Conservation (phyloP, 345 rosid species). For the Eucalyptus paniculata region DNA sequence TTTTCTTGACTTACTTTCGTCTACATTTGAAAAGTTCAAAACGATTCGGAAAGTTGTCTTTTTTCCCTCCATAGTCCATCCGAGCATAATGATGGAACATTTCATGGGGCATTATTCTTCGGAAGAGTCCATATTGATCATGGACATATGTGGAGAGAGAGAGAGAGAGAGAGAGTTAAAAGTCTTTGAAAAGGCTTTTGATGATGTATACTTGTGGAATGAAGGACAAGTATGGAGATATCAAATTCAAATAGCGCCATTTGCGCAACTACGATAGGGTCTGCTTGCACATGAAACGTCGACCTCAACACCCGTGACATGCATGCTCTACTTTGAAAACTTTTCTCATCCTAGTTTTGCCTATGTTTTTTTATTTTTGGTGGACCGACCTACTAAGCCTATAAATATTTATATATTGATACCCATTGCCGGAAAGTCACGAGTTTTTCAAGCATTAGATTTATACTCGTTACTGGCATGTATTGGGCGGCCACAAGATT, state of each 20-base stretch:
- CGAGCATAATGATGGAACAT: not conserved
- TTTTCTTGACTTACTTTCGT: not conserved
- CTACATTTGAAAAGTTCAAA: not conserved
- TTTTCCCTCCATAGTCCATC: not conserved
- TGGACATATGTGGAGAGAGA: not conserved
- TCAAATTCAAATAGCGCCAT: not conserved
- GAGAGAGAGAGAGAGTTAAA: not conserved
- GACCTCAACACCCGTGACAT: not conserved
- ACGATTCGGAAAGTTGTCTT: not conserved
- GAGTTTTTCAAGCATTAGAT: not conserved
- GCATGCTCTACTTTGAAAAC: not conserved
- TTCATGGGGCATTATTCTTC: not conserved
- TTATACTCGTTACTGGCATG: not conserved
- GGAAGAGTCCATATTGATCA: not conserved
- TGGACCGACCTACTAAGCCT: not conserved
- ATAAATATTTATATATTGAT: not conserved
- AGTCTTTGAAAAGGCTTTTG: not conserved
- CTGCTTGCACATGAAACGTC: not conserved
- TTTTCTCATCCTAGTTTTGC: not conserved
- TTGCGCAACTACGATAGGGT: not conserved
- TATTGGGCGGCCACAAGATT: not conserved
- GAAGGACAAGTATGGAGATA: not conserved
- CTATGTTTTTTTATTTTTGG: not conserved
- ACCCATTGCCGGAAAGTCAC: not conserved
- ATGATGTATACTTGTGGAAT: not conserved